phyloP scores from a whole-genome alignment of 768 basidiomycete species.

The Coprinopsis cinerea region DNA sequence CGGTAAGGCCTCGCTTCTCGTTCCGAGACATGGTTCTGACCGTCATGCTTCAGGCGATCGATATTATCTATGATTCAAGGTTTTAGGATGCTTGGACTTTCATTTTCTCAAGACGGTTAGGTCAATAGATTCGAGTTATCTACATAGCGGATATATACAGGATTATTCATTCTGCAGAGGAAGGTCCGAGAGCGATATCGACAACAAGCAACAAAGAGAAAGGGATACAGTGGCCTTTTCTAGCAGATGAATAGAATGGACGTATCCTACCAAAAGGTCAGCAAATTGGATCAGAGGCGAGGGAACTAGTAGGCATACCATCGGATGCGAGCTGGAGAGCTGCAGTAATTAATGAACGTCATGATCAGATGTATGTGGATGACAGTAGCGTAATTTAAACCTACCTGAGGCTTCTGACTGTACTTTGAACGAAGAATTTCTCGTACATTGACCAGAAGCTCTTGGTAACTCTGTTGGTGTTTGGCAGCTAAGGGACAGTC shows the following conservation, averaged over 20 bases:
- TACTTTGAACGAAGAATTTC: conserved; percentile 34
- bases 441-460: conserved; percentile 34
- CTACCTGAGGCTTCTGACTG: conserved; percentile 38
- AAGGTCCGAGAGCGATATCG: neutral
- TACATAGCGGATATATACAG: neutral
- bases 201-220: neutral
- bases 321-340: conserved; percentile 33
- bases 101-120: neutral
- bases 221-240: neutral
- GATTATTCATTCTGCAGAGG: too few relatives aligned
- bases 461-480: conserved; percentile 37
- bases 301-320: conserved; percentile 24
- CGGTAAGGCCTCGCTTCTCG: conserved; percentile 34
- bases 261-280: conserved; percentile 19
- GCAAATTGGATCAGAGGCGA: neutral
- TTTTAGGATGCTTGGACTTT: neutral
- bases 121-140: neutral
- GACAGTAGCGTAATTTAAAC: too few relatives aligned
- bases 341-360: conserved; percentile 18
- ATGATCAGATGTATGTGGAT: conserved; percentile 9
- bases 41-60: conserved; percentile 28
- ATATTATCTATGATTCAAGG: conserved; percentile 31
- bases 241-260: conserved; percentile 26
- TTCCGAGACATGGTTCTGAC: neutral
- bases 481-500: conserved; percentile 27